Percentiles rank a stretch among this genome's conserved stretches.
Evolutionary conservation across 805 yeast genomes (phyloP).

Genomic region (Lachancea nothofagi): DNA sequence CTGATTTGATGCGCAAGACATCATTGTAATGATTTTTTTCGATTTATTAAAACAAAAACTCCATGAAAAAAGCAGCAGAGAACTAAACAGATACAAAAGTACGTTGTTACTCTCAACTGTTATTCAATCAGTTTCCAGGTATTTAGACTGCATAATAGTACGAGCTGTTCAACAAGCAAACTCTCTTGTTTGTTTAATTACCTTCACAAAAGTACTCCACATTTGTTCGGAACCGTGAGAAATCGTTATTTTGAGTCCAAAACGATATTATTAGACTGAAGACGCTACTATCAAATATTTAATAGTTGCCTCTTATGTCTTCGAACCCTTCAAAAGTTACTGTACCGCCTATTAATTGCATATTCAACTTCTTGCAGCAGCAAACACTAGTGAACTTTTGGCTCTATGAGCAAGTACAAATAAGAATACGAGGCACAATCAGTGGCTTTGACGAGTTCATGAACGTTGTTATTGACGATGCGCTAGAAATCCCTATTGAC

Average conservation of each 20-base stretch:
- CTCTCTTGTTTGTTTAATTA: too few relatives aligned
- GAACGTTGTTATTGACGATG: conserved; percentile 68
- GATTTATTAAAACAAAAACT: too few relatives aligned
- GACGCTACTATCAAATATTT: neutral
- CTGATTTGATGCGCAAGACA: too few relatives aligned
- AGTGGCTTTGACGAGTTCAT: conserved; percentile 96
- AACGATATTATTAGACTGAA: neutral
- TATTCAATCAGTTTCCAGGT: too few relatives aligned
- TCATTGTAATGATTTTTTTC: too few relatives aligned
- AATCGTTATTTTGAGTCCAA: neutral
- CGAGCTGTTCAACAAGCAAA: too few relatives aligned
- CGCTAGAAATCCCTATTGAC: conserved; percentile 57
- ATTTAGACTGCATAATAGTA: too few relatives aligned
- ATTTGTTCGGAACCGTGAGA: too few relatives aligned
- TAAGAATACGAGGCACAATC: conserved; percentile 74
- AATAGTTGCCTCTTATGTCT: conserved; percentile 16
- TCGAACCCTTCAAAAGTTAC: conserved; percentile 30
- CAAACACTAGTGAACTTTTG: conserved; percentile 77
- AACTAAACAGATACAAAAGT: too few relatives aligned
- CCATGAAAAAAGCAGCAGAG: too few relatives aligned
- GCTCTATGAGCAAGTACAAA: conserved; percentile 80
- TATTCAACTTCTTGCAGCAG: conserved; percentile 81
- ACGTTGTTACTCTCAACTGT: too few relatives aligned
- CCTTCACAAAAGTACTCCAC: too few relatives aligned
- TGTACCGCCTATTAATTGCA: conserved; percentile 88